Evolutionary conservation across 148 eudicot species (phyloP), one percentile per base, ranked within the genome.

Genomic region (Diospyros kaki): DNA sequence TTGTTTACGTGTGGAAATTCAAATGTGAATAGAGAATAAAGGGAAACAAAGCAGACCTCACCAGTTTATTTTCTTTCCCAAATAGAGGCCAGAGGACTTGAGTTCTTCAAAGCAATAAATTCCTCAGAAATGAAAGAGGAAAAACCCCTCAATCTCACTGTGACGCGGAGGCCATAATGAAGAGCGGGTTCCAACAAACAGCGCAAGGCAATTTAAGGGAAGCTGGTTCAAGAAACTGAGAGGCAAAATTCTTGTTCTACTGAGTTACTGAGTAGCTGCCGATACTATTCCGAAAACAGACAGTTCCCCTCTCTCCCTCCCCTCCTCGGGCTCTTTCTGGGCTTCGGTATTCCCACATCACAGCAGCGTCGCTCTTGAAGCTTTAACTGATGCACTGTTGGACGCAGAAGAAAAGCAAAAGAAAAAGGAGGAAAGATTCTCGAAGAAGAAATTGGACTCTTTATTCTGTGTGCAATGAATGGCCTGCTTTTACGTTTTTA

Each of bases 211-310:
- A 66, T 46, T 75, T 56, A 67, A 50, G 66, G 38, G 60, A 28
- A 28, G 72, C 76, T 60, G 67, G 72, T 66, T 73, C n/a, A 51
- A 56, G 63, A 72, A 58, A 66, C 71, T 72, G 38, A 72, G 61
- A 39, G 11, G 62, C 59, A 40, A 3, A 68, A 51, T 41, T 68
- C 58, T 10, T 0, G 1, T 58, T 4, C 3, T 9, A 0, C 1
- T 6, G n/a, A 58, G 61, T 18, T 40, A 45, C 48, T 45, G 9
- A n/a, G 70, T 28, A 28, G 28, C 28, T 8, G 52, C 52, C 6
- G 52, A 48, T 48, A 4, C 52, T 4, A 68, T 51, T 9, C n/a
- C 56, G 51, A 2, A 61, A 73, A 61, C 45, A 63, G 75, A 48
- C 75, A 61, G 56, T 17, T 15, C 9, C 28, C 6, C 64, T 58